Conservation (phyloP, 1,284 basidiomycete genomes). For the Trametes versicolor region DNA sequence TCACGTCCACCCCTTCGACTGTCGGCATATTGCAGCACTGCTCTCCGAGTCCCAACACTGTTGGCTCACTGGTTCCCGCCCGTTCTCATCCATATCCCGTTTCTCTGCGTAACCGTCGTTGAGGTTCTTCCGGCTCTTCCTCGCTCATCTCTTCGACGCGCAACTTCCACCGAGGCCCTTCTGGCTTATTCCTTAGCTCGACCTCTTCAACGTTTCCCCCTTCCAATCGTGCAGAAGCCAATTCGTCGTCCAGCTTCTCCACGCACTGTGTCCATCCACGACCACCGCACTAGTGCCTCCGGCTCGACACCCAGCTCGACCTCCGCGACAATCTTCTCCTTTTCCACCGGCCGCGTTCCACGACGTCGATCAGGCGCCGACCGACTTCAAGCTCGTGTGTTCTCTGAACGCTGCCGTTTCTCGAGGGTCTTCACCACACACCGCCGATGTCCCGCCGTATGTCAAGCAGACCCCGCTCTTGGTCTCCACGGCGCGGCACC, state of each 20-base stretch:
- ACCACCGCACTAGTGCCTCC: background rate
- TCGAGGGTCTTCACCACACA: background rate
- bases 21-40: background rate
- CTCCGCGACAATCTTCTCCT: background rate
- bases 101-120: too few species aligned
- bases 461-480: conserved; percentile 3
- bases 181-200: background rate
- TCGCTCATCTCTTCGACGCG: background rate
- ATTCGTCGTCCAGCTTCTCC: background rate
- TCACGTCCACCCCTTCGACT: background rate
- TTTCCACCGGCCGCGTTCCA: background rate
- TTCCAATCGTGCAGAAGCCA: background rate
- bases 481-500: conserved; percentile 7
- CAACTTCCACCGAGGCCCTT: background rate
- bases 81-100: background rate
- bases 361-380: background rate
- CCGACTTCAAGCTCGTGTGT: background rate
- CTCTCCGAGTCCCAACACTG: background rate
- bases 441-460: conserved; percentile 10
- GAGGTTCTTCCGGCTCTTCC: background rate
- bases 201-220: background rate
- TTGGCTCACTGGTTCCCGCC: background rate
- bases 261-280: background rate
- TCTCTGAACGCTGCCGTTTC: background rate
- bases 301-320: background rate